Conservation (phyloP, 768 basidiomycete species). For the Symmetrospora coprosmae region DNA sequence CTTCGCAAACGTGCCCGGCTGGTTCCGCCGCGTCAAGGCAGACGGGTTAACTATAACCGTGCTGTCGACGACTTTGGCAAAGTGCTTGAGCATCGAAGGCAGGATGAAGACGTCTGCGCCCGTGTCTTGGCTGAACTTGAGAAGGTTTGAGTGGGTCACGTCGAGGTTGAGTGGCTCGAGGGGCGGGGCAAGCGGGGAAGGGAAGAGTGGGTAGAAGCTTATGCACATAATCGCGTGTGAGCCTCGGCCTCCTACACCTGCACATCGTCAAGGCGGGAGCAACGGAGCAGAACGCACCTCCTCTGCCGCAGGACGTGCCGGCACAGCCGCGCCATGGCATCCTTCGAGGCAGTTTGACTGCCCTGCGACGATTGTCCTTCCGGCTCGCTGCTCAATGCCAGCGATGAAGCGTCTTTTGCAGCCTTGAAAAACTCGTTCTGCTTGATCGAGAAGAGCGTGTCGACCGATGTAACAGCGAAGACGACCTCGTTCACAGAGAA, state of each 20-base stretch:
- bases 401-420: slow-evolving; percentile 2
- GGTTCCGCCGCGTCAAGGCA: slow-evolving; percentile 41
- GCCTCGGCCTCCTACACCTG: neutral
- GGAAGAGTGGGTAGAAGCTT: slow-evolving; percentile 96
- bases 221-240: slow-evolving; percentile 10
- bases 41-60: slow-evolving; percentile 78
- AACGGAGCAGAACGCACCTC: slow-evolving; percentile 44
- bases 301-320: slow-evolving; percentile 73
- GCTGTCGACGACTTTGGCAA: slow-evolving; percentile 69
- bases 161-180: slow-evolving; percentile 57
- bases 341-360: slow-evolving; percentile 35
- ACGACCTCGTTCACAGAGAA: slow-evolving; percentile 73
- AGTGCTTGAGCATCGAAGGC: slow-evolving; percentile 78
- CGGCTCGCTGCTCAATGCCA: neutral
- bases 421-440: slow-evolving; percentile 56
- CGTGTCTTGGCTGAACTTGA: slow-evolving; percentile 39
- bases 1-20: slow-evolving; percentile 40
- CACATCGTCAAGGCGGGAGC: neutral
- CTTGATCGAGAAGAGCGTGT: slow-evolving; percentile 73
- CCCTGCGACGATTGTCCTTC: slow-evolving; percentile 41
- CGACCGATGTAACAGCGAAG: slow-evolving; percentile 69
- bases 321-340: slow-evolving; percentile 63
- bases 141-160: slow-evolving; percentile 55
- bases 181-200: slow-evolving; percentile 60
- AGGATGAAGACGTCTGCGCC: slow-evolving; percentile 64